phyloP scores from a whole-genome alignment of 2,329 filamentous ascomycete genomes.

The Fusarium keratoplasticum region DNA sequence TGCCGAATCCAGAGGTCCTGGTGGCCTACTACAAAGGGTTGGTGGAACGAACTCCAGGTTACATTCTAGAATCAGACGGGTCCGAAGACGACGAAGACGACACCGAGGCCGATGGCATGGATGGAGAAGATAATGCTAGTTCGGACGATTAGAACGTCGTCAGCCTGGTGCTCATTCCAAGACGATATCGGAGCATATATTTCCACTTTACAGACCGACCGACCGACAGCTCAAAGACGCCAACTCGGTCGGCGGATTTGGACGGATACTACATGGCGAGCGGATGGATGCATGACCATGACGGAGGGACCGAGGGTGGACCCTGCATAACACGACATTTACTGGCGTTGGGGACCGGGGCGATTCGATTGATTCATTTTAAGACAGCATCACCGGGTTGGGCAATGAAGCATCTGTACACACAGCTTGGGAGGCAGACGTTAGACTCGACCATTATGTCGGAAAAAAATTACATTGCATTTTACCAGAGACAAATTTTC shows the following conservation, averaged over 20 bases:
- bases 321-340: conserved; percentile 39
- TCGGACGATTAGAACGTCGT: conserved; percentile 17
- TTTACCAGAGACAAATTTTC: not conserved
- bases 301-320: conserved; percentile 20
- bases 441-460: conserved; percentile 17
- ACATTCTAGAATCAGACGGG: conserved; percentile 59
- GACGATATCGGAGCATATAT: conserved; percentile 1
- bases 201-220: not conserved
- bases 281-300: conserved; percentile 14
- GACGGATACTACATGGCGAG: conserved; percentile 11
- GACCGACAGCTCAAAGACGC: not conserved
- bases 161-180: conserved; percentile 1
- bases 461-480: not conserved
- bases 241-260: not conserved
- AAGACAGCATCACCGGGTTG: conserved; percentile 32
- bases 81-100: conserved; percentile 48
- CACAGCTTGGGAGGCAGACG: conserved; percentile 24
- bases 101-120: conserved; percentile 34
- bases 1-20: conserved; percentile 92
- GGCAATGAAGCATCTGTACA: conserved; percentile 36
- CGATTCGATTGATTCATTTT: conserved; percentile 19
- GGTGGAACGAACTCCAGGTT: conserved; percentile 74
- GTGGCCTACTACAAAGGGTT: conserved; percentile 93
- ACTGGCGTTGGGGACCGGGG: conserved; percentile 39
- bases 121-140: conserved; percentile 33